Evolutionary conservation across 140 eudicot species (phyloP), one percentile per base, ranked within the genome.

Genomic region (Flaveria floridana): DNA sequence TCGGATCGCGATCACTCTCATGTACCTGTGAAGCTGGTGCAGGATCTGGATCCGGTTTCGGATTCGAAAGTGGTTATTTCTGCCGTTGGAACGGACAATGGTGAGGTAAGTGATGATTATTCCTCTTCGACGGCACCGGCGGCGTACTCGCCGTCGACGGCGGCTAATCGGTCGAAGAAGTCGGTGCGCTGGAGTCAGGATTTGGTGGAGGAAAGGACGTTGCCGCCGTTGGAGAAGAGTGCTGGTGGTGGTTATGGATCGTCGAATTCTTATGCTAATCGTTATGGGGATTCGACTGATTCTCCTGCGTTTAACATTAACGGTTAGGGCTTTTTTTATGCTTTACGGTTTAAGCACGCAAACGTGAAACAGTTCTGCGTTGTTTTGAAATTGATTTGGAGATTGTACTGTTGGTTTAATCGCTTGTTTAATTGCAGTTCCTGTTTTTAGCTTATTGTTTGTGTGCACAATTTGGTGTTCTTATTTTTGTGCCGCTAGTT

Each of bases 141-240:
- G 10, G 63, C 51, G 42, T 51, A 61, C 48, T 78, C 83, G 68
- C 77, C 84, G 18, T 77, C 76, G 23, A 46, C 68, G 25, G 8
- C 72, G 65, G 71, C 78, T 7, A 76, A 46, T 14, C 79, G 83
- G 57, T 76, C 89, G 84, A 91, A 84, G 81, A 91, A 91, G 76
- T 91, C 97, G 16, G 97, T 91, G 64, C 77, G 81, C 63, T 91
- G 97, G 97, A 91, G 96, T 67, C 78, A 83, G 62, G 95, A 91
- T 39, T 83, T 91, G 86, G 96, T 88, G 65, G 84, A 70, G 81
- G 89, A 91, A 62, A 46, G 88, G 70, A 73, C 86, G 8, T 68
- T 83, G 77, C 77, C 85, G 19, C 77, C 86, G 53, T 28, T 81
- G 28, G 79, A 55, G 55, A 80, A 64, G 28, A 70, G 11, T 44